phyloP scores from a whole-genome alignment of 2,329 filamentous ascomycete species.

The Gnomoniopsis smithogilvyi region DNA sequence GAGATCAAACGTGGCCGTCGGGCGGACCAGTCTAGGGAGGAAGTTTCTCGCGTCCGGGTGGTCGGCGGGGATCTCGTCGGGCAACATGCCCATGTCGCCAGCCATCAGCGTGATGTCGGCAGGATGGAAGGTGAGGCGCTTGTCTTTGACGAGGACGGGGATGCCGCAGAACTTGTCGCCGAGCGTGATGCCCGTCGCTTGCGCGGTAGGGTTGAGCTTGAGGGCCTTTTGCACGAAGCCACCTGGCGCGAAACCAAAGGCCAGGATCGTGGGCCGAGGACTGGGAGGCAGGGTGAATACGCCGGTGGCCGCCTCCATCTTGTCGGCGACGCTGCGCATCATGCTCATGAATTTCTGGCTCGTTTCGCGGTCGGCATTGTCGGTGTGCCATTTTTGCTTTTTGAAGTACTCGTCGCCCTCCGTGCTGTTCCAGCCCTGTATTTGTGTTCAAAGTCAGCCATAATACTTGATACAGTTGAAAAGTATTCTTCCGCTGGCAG shows the following conservation, averaged over 20 bases:
- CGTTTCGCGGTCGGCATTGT: slow-evolving; percentile 25
- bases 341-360: slow-evolving; percentile 34
- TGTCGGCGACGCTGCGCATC: slow-evolving; percentile 40
- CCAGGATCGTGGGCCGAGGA: slow-evolving; percentile 37
- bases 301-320: slow-evolving; percentile 34
- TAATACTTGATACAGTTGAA: not conserved
- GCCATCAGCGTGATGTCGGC: slow-evolving; percentile 51
- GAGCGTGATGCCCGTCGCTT: slow-evolving; percentile 22
- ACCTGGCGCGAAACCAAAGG: slow-evolving; percentile 55
- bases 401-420: slow-evolving; percentile 40
- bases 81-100: slow-evolving; percentile 38
- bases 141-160: slow-evolving; percentile 5
- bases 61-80: slow-evolving; percentile 26
- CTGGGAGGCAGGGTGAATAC: slow-evolving; percentile 28
- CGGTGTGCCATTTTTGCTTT: slow-evolving; percentile 34
- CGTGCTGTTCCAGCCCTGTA: slow-evolving; percentile 42
- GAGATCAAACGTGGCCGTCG: slow-evolving; percentile 41
- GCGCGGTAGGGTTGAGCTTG: slow-evolving; percentile 30
- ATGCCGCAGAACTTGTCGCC: slow-evolving; percentile 2
- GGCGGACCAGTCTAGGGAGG: slow-evolving; percentile 25
- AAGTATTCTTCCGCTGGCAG: not conserved
- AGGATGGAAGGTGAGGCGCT: not conserved
- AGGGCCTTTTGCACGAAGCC: slow-evolving; percentile 43
- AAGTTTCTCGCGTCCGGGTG: slow-evolving; percentile 33
- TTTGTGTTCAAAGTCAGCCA: not conserved